Conservation (phyloP, 140 eudicot genomes). For the Flaveria floridana region DNA sequence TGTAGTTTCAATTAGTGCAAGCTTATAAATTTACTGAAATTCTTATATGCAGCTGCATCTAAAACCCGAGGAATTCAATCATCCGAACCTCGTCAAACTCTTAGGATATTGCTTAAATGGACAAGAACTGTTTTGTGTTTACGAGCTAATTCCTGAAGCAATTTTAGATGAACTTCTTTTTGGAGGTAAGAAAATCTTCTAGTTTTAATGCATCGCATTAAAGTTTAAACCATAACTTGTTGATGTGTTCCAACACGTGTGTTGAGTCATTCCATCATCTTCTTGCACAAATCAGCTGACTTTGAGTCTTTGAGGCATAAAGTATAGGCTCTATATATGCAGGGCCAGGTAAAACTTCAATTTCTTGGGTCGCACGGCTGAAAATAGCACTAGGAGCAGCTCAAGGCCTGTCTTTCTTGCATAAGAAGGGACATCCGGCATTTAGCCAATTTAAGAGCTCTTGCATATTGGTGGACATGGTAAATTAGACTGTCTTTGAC, state of each 20-base stretch:
- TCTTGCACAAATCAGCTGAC: neutral
- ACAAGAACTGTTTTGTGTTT: neutral
- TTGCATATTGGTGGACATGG: slow-evolving; percentile 36
- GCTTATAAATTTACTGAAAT: neutral
- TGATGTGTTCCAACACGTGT: neutral
- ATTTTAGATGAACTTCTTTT: slow-evolving; percentile 30
- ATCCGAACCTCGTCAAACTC: slow-evolving; percentile 33
- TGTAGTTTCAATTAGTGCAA: neutral
- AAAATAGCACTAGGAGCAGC: slow-evolving; percentile 38
- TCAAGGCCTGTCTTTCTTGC: slow-evolving; percentile 36
- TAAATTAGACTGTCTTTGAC: neutral
- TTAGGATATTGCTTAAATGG: slow-evolving; percentile 31
- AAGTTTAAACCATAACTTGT: neutral
- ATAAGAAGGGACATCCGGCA: slow-evolving; percentile 14
- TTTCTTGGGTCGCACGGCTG: slow-evolving; percentile 32
- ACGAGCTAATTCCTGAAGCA: neutral
- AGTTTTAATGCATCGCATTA: neutral
- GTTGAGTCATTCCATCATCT: neutral
- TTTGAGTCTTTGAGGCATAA: neutral
- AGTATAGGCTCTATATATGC: slow-evolving; percentile 4
- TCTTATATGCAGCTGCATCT: slow-evolving; percentile 27
- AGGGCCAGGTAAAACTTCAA: slow-evolving; percentile 18
- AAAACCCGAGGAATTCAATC: slow-evolving; percentile 13
- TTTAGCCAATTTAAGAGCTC: slow-evolving; percentile 27
- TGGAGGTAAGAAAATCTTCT: slow-evolving; percentile 19